phyloP scores from a whole-genome alignment of 129 eudicot genomes.

The carrot (Daucus carota) region DH1_v3.0 NC_030381.2:36871501-36872000 shows the following conservation, averaged over 20 bases:
- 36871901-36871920: not conserved
- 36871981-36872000: slow-evolving; percentile 32
- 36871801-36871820: slow-evolving; percentile 7
- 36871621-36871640: not conserved
- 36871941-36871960: not conserved
- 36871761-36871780: not conserved
- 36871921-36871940: not conserved
- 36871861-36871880: not conserved
- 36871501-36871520: not conserved
- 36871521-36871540: not conserved
- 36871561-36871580: not conserved
- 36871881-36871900: not conserved
- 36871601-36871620: not conserved
- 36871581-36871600: not conserved
- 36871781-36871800: not conserved
- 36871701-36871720: not conserved
- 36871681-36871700: not conserved
- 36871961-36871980: not conserved
- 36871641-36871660: not conserved
- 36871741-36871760: no score
- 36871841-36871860: not conserved
- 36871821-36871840: not conserved
- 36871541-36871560: not conserved
- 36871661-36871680: not conserved
- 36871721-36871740: not conserved